Evolutionary conservation across 2,329 filamentous ascomycete genomes (phyloP), one percentile per base, ranked within the genome.

Genomic region (Aspergillus sp.): DNA sequence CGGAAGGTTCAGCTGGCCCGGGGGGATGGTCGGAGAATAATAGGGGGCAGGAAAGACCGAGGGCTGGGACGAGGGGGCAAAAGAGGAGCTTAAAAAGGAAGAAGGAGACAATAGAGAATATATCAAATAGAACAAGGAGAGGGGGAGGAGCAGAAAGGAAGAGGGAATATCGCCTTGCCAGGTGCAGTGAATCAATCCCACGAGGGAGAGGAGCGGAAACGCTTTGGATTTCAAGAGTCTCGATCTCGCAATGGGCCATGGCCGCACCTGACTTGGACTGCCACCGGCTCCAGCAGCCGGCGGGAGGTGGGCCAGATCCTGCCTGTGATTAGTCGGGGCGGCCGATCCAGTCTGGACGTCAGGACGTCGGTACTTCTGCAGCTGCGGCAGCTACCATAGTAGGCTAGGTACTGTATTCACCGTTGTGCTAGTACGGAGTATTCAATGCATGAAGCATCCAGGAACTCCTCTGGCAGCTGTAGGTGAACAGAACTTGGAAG

Each of bases 151-250:
- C 19, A 47, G 45, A 41, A 51, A 47, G 17, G 30, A 58, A 55
- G 48, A 51, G 30, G 51, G 33, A 56, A 59, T 33, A 40, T 45
- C 17, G 42, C 37, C 7, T 27, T 30, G 27, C 27, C 27, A 30
- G 51, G 17, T 48, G 42, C 44, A 45, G 42, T 53, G 51, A 46
- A 39, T 30, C 20, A 46, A 30, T 30, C 41, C 51, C 51, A 54
- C 41, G 42, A 47, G 51, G 34, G 22, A 45, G 30, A 46, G 51
- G 17, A 47, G 33, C 51, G 42, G 51, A 54, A 54, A 34, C 51
- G 51, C 51, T 46, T 46, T 20, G 20, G 51, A 54, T 47, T 54
- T 54, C 39, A 51, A 41, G 51, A 54, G 51, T 54, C 51, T 54
- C 51, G 49, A 52, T 52, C 49, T 11, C 42, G 48, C 37, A 40